phyloP scores from a whole-genome alignment of 768 basidiomycete genomes.

The Mycena kentingensis region DNA sequence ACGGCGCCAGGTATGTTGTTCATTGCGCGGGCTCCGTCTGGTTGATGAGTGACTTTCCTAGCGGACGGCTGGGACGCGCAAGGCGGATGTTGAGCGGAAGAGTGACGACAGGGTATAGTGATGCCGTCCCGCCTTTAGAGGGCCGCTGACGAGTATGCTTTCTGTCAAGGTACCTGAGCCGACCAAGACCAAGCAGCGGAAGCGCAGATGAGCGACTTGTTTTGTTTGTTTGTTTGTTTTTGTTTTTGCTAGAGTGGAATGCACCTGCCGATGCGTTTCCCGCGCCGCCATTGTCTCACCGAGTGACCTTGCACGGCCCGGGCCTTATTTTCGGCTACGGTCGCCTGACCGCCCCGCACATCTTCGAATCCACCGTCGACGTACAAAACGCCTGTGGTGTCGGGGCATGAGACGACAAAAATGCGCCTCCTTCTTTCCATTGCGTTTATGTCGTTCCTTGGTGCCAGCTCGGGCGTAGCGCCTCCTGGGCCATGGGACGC shows the following conservation, averaged over 20 bases:
- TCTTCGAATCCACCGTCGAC: not conserved
- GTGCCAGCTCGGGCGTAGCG: constrained; percentile 28
- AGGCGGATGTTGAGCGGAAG: constrained; percentile 1
- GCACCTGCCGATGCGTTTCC: too few species aligned
- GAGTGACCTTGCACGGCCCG: constrained; percentile 4
- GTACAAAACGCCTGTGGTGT: constrained; percentile 15
- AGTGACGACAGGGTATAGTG: not conserved
- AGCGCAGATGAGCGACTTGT: not conserved
- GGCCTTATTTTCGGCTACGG: not conserved
- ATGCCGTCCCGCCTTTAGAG: not conserved
- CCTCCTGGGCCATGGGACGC: constrained; percentile 54
- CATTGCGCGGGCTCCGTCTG: not conserved
- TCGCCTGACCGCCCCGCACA: constrained; percentile 10
- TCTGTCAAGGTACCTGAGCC: not conserved
- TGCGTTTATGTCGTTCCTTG: not conserved
- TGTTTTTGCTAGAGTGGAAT: too few species aligned
- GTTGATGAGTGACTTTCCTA: not conserved
- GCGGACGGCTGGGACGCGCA: constrained; percentile 11
- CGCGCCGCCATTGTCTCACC: too few species aligned
- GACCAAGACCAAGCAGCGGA: not conserved
- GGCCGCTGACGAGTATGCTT: not conserved
- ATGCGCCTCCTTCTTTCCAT: constrained; percentile 4
- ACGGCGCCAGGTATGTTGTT: constrained; percentile 9
- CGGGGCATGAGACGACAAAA: not conserved
- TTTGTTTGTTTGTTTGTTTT: not conserved